These are phyloP conservation scores for Colletotrichum neosansevieriae DNA, from an alignment of 2,329 filamentous ascomycete genomes.

Conservation along the genomic window DNA sequence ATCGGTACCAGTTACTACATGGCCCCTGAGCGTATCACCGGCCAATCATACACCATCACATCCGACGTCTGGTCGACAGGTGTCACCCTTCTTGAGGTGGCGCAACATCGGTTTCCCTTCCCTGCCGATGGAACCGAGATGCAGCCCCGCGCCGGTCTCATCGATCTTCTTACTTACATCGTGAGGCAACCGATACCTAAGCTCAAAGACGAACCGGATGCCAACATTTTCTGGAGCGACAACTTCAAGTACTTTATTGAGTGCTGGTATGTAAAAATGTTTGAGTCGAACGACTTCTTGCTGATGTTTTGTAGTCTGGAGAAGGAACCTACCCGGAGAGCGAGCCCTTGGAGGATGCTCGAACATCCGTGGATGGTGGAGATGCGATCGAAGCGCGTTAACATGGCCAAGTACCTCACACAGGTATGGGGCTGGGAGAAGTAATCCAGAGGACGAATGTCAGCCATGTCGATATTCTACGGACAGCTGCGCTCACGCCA, in stretches of 20 bases:
- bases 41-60: constrained; percentile 97
- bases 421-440: constrained; percentile 98
- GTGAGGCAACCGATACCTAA: constrained; percentile 95
- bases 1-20: constrained; percentile 99
- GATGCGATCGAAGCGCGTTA: constrained; percentile 95
- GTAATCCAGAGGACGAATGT: not conserved
- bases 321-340: constrained; percentile 88
- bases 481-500: not conserved
- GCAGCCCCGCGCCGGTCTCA: constrained; percentile 91
- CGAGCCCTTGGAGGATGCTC: constrained; percentile 97
- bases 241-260: constrained; percentile 99
- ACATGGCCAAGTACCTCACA: constrained; percentile 93
- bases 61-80: constrained; percentile 98
- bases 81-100: constrained; percentile 98
- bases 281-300: not conserved
- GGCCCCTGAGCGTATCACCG: constrained; percentile 97
- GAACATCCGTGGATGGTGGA: constrained; percentile 99
- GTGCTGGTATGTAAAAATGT: constrained; percentile 82
- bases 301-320: constrained; percentile 75
- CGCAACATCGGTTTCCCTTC: constrained; percentile 98
- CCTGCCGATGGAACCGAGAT: constrained; percentile 96
- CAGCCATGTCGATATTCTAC: not conserved
- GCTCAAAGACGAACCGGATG: constrained; percentile 92
- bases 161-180: constrained; percentile 97
- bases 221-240: constrained; percentile 92